Percentiles rank a stretch among this genome's conserved stretches.
These are phyloP conservation scores for Calamus simplicifolius DNA, from an alignment of 176 grass and related monocot genomes.

Conservation along the genomic window DNA sequence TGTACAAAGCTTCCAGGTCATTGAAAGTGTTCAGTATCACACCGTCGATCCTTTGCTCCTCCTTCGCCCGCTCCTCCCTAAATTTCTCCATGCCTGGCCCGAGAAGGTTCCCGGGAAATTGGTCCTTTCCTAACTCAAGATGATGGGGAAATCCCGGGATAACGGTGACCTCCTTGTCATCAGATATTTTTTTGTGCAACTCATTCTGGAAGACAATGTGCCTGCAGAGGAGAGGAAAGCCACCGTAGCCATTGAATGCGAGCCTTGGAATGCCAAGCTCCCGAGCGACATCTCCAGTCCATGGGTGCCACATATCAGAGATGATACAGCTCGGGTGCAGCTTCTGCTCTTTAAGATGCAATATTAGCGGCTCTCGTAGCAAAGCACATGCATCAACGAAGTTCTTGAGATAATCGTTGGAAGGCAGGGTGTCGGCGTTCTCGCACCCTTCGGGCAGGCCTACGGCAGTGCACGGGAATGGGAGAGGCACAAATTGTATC, in stretches of 20 bases:
- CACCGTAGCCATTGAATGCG: conserved; percentile 33
- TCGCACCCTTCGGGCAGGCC: conserved; percentile 36
- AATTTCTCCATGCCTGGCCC: conserved; percentile 11
- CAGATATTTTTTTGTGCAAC: neutral
- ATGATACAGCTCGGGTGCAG: conserved; percentile 28
- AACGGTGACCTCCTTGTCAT: too few relatives aligned
- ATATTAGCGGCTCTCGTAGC: conserved; percentile 25
- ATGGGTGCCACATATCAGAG: conserved; percentile 28
- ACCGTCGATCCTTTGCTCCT: conserved; percentile 27
- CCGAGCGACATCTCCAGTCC: conserved; percentile 23
- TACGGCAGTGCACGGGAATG: neutral
- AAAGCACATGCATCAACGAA: conserved; percentile 20
- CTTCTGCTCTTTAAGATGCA: neutral
- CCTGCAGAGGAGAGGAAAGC: conserved; percentile 34
- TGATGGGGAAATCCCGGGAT: too few relatives aligned
- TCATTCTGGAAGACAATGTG: conserved; percentile 3
- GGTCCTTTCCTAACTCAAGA: neutral
- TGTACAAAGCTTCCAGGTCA: conserved; percentile 34
- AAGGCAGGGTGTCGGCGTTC: conserved; percentile 21
- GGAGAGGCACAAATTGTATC: conserved; percentile 39
- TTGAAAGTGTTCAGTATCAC: conserved; percentile 51
- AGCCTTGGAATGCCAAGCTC: conserved; percentile 24
- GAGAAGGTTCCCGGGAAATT: conserved; percentile 14
- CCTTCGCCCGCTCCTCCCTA: neutral
- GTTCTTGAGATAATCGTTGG: neutral